A percentile compares a stretch with the other conserved stretches of the same genome.
Conservation (phyloP, 306 rosid genomes). For the Ochetophila trinervis region DNA sequence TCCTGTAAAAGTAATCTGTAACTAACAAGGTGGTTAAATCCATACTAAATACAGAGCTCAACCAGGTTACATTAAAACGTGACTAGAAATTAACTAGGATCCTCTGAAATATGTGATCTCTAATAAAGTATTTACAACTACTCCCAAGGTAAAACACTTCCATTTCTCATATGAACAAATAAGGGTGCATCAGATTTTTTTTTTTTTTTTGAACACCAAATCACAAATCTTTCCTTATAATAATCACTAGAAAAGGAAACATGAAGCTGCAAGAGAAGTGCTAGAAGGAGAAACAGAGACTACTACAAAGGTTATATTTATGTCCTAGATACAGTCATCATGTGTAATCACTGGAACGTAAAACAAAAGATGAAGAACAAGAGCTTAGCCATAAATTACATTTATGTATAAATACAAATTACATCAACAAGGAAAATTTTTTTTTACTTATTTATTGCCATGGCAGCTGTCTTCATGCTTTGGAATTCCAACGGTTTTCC, state of each 20-base stretch:
- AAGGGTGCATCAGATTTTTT: not conserved
- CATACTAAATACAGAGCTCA: not conserved
- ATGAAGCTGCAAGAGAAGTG: not conserved
- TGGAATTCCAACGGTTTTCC: slow-evolving; percentile 43
- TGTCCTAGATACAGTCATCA: not conserved
- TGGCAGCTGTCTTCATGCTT: slow-evolving; percentile 42
- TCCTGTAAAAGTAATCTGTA: not conserved
- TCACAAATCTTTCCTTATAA: not conserved
- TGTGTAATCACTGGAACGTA: no score
- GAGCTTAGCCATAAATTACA: not conserved
- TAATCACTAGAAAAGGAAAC: not conserved
- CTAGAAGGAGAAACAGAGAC: not conserved
- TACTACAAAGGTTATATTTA: not conserved
- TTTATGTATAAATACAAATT: not conserved
- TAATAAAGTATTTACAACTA: not conserved
- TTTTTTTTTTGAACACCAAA: not conserved
- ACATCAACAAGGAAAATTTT: slow-evolving; percentile 4
- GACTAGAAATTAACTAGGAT: not conserved
- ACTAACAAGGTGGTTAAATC: not conserved
- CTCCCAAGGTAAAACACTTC: not conserved
- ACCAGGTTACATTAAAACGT: not conserved
- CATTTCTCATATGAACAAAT: not conserved
- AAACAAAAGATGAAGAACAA: not conserved
- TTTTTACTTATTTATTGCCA: slow-evolving; percentile 65
- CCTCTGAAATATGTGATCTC: not conserved